Conservation (phyloP, 2,329 filamentous ascomycete genomes). For the Leptodontidium sp. region DNA sequence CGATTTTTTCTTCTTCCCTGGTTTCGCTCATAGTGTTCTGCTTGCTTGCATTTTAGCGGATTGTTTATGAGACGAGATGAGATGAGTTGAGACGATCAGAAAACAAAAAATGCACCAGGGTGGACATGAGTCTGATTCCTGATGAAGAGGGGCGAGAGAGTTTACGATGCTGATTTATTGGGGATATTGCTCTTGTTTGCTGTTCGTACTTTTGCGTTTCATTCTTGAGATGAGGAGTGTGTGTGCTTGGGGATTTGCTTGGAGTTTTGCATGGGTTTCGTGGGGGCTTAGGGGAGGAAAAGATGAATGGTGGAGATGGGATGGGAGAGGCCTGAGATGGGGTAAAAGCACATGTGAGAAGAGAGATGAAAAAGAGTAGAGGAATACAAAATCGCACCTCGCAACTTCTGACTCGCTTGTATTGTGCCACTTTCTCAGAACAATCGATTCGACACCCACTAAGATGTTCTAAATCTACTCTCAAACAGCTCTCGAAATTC, state of each 20-base stretch:
- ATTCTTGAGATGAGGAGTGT: slow-evolving; percentile 1
- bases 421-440: not conserved
- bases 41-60: slow-evolving; percentile 12
- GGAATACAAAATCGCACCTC: slow-evolving; percentile 11
- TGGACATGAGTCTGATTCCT: not conserved
- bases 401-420: not conserved
- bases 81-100: not conserved
- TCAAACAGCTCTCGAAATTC: not conserved
- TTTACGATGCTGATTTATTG: not conserved
- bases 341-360: not conserved
- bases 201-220: not conserved
- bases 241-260: not conserved
- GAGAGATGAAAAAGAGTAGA: slow-evolving; percentile 6
- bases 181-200: not conserved
- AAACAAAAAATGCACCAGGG: not conserved
- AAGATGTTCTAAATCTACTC: not conserved
- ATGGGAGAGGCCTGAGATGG: too few species aligned
- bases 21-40: not conserved
- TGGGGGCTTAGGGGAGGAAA: not conserved
- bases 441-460: slow-evolving; percentile 1
- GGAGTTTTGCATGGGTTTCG: slow-evolving; percentile 7
- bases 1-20: not conserved
- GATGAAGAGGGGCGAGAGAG: not conserved
- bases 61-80: slow-evolving; percentile 6
- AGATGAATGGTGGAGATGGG: not conserved